phyloP scores from a whole-genome alignment of 2,329 filamentous ascomycete species.

The Verticillium dahliae region DNA sequence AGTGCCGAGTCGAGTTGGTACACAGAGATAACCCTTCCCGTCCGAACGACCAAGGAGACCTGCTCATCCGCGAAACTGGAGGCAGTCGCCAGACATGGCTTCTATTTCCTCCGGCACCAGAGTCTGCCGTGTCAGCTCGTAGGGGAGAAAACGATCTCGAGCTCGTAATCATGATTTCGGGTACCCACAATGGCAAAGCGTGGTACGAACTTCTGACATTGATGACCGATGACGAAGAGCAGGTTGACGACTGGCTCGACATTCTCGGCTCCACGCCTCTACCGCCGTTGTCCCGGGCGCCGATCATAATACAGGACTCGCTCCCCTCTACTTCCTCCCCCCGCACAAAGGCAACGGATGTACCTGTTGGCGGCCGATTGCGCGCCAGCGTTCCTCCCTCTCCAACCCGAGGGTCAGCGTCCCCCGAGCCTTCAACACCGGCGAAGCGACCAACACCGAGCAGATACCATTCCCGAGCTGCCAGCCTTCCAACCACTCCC shows the following conservation, averaged over 20 bases:
- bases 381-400: slow-evolving; percentile 3
- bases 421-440: slow-evolving; percentile 12
- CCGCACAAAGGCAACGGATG: slow-evolving; percentile 4
- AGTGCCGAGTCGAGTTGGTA: slow-evolving; percentile 82
- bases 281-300: slow-evolving; percentile 34
- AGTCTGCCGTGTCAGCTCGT: slow-evolving; percentile 69
- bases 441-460: slow-evolving; percentile 26
- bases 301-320: slow-evolving; percentile 19
- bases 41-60: slow-evolving; percentile 64
- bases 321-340: slow-evolving; percentile 12
- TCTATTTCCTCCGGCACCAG: slow-evolving; percentile 81
- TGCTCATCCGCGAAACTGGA: slow-evolving; percentile 91
- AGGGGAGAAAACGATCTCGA: slow-evolving; percentile 64
- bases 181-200: slow-evolving; percentile 53
- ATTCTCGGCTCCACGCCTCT: slow-evolving; percentile 57
- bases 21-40: slow-evolving; percentile 73
- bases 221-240: slow-evolving; percentile 66
- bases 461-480: slow-evolving; percentile 23
- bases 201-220: slow-evolving; percentile 87
- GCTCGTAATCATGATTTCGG: slow-evolving; percentile 82
- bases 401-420: slow-evolving; percentile 10
- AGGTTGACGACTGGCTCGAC: slow-evolving; percentile 78
- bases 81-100: slow-evolving; percentile 68
- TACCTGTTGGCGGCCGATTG: slow-evolving; percentile 10
- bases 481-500: slow-evolving; percentile 13